These are phyloP conservation scores for Eimeria necatrix DNA, from an alignment of 169 alveolate species.

Conservation along the genomic window DNA sequence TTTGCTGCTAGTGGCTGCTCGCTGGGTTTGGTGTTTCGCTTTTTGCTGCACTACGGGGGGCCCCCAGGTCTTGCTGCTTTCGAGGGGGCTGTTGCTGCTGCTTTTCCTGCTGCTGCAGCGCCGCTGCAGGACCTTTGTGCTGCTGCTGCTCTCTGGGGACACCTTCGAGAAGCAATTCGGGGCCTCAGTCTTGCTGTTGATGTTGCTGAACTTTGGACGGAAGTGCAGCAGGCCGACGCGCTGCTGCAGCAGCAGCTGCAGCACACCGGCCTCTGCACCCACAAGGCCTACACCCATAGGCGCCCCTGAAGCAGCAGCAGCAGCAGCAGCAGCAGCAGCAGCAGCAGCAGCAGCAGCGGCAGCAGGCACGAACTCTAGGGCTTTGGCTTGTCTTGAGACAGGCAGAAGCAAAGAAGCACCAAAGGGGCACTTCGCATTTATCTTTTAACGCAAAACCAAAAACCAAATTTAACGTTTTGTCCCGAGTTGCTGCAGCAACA, in stretches of 20 bases:
- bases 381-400: background rate
- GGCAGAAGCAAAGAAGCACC: background rate
- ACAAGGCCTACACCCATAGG: background rate
- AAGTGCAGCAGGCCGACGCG: background rate
- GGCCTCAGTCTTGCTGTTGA: background rate
- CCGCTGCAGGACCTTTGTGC: background rate
- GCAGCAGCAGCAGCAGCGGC: slow-evolving; percentile 15
- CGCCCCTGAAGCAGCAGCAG: background rate
- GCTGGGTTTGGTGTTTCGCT: background rate
- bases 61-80: background rate
- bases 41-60: background rate
- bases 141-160: background rate
- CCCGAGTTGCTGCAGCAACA: slow-evolving; percentile 22
- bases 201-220: background rate
- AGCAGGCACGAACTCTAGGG: background rate
- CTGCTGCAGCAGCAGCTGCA: background rate
- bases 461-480: background rate
- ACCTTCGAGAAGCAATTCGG: background rate
- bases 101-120: slow-evolving; percentile 3
- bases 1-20: background rate
- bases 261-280: background rate
- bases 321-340: slow-evolving; percentile 34
- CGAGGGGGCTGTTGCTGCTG: background rate
- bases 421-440: background rate
- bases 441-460: background rate